A percentile compares a stretch with the other conserved stretches of the same genome.
phyloP scores from a whole-genome alignment of 148 eudicot species.

The Amaranthus hypochondriacus region DNA sequence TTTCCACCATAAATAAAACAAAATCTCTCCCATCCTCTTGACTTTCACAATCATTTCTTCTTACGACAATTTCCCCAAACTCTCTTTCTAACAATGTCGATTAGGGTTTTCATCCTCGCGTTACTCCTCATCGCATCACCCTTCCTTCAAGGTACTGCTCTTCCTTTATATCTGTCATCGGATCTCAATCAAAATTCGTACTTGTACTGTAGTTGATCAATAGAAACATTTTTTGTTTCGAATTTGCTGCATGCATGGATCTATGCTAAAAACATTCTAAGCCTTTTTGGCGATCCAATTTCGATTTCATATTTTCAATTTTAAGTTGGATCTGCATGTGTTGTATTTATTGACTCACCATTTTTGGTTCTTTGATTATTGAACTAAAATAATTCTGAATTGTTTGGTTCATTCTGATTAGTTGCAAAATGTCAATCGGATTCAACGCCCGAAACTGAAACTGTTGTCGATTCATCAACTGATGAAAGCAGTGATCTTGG shows the following conservation, averaged over 20 bases:
- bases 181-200: slow-evolving; percentile 1
- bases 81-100: slow-evolving; percentile 28
- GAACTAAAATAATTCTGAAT: not conserved
- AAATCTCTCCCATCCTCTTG: slow-evolving; percentile 3
- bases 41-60: not conserved
- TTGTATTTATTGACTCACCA: slow-evolving; percentile 7
- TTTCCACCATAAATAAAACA: slow-evolving; percentile 1
- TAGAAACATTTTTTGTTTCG: not conserved
- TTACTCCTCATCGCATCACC: slow-evolving; percentile 64
- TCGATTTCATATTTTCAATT: not conserved
- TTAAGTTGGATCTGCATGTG: slow-evolving; percentile 13
- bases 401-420: slow-evolving; percentile 22
- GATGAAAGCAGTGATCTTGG: slow-evolving; percentile 60
- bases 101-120: slow-evolving; percentile 56
- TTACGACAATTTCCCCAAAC: not conserved
- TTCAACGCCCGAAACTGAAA: slow-evolving; percentile 24
- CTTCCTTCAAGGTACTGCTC: slow-evolving; percentile 56
- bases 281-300: not conserved
- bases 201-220: not conserved
- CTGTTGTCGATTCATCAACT: slow-evolving; percentile 34
- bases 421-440: slow-evolving; percentile 75
- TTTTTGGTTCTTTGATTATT: not conserved
- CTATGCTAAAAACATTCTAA: not conserved
- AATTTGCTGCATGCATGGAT: slow-evolving; percentile 17
- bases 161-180: slow-evolving; percentile 3